These are phyloP conservation scores for Phaeosphaeriaceae sp. DNA, from an alignment of 2,329 filamentous ascomycete genomes.

Conservation along the genomic window DNA sequence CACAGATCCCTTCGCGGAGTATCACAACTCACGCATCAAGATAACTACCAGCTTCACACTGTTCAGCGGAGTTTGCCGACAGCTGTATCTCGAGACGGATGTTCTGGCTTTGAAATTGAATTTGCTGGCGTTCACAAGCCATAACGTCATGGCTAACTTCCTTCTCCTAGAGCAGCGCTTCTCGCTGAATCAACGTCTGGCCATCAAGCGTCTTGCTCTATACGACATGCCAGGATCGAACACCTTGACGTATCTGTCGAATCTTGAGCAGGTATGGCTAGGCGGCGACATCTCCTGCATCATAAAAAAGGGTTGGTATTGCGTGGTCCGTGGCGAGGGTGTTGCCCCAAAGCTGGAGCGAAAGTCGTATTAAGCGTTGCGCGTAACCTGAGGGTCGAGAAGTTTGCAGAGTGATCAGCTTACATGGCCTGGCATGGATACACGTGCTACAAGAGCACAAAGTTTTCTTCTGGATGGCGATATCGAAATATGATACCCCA, in stretches of 20 bases:
- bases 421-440: not conserved
- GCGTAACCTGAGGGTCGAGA: not conserved
- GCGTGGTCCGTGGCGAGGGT: slow-evolving; percentile 23
- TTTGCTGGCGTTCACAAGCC: slow-evolving; percentile 25
- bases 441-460: not conserved
- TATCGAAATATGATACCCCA: slow-evolving; percentile 1
- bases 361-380: not conserved
- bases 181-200: slow-evolving; percentile 24
- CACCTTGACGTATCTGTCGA: slow-evolving; percentile 24
- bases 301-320: slow-evolving; percentile 19
- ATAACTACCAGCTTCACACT: slow-evolving; percentile 18
- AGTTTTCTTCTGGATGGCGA: not conserved
- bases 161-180: slow-evolving; percentile 29
- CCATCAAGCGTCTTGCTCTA: slow-evolving; percentile 27
- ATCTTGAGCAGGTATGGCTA: slow-evolving; percentile 29
- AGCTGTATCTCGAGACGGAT: slow-evolving; percentile 39
- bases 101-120: slow-evolving; percentile 34
- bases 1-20: slow-evolving; percentile 17
- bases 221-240: slow-evolving; percentile 23
- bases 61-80: slow-evolving; percentile 36
- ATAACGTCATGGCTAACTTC: slow-evolving; percentile 38
- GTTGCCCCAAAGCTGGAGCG: slow-evolving; percentile 15
- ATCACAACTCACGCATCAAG: slow-evolving; percentile 9
- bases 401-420: not conserved
- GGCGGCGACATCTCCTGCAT: slow-evolving; percentile 3